Percentiles rank a stretch among this genome's conserved stretches.
Evolutionary conservation across 176 grass and related monocot species (phyloP).

Genomic region (Chloris gayana): DNA sequence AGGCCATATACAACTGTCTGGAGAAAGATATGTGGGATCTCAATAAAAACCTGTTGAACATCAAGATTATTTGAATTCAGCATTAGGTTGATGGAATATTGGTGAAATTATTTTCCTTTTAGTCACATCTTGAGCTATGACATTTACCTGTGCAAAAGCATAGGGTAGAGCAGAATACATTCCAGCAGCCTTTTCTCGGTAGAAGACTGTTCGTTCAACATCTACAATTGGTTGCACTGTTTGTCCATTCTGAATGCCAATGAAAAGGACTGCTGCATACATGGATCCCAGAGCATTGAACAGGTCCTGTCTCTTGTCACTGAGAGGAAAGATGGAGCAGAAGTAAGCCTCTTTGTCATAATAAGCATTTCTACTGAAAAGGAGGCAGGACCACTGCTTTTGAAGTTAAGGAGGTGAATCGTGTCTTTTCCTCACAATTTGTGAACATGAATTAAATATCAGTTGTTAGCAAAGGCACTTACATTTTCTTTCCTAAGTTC

Average conservation of each 20-base stretch:
- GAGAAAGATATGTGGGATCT: slow-evolving; percentile 92
- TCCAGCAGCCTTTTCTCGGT: slow-evolving; percentile 91
- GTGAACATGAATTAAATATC: not conserved
- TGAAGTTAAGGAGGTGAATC: not conserved
- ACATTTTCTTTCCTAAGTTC: slow-evolving; percentile 82
- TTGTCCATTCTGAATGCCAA: slow-evolving; percentile 94
- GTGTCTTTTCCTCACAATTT: not conserved
- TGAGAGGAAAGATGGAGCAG: slow-evolving; percentile 38
- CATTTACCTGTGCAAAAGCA: slow-evolving; percentile 86
- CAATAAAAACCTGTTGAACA: slow-evolving; percentile 73
- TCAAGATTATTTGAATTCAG: slow-evolving; percentile 11
- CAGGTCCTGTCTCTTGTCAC: slow-evolving; percentile 58
- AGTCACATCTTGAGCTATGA: not conserved
- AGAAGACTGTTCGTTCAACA: slow-evolving; percentile 88
- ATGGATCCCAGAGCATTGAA: slow-evolving; percentile 88
- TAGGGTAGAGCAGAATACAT: slow-evolving; percentile 97
- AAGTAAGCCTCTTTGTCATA: slow-evolving; percentile 34
- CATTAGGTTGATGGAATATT: slow-evolving; percentile 11
- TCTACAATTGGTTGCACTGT: slow-evolving; percentile 91
- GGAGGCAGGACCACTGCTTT: not conserved
- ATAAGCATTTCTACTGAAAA: not conserved
- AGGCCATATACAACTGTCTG: slow-evolving; percentile 84
- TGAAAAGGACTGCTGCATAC: slow-evolving; percentile 89
- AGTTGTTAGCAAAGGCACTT: slow-evolving; percentile 37
- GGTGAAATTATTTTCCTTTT: not conserved